Evolutionary conservation across 768 basidiomycete genomes (phyloP).

Genomic region (Polyporus arcularius): DNA sequence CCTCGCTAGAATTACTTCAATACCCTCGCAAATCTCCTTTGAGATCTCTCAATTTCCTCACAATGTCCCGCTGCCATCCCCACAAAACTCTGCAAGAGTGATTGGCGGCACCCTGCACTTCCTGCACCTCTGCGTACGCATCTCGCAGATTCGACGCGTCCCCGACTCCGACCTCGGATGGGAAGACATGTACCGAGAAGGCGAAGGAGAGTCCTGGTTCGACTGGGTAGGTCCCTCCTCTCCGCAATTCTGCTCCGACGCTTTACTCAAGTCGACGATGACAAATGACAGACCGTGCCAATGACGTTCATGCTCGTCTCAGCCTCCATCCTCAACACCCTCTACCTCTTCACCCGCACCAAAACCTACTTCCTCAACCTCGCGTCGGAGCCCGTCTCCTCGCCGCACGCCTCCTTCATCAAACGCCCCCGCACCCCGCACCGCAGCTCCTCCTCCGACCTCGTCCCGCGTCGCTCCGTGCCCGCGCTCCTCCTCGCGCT

Average conservation of each 20-base stretch:
- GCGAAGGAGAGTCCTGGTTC: conserved; percentile 66
- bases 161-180: conserved; percentile 72
- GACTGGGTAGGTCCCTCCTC: conserved; percentile 62
- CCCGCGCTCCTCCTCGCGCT: conserved; percentile 45
- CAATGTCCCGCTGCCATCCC: conserved; percentile 72
- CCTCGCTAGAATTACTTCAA: conserved; percentile 50
- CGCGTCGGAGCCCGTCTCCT: conserved; percentile 64
- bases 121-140: conserved; percentile 64
- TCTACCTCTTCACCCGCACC: conserved; percentile 72
- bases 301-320: conserved; percentile 56
- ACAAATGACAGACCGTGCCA: conserved; percentile 56
- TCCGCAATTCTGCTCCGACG: neutral
- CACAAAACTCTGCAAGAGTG: conserved; percentile 65
- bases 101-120: conserved; percentile 67
- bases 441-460: conserved; percentile 28
- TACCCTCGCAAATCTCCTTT: conserved; percentile 75
- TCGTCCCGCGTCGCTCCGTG: conserved; percentile 39
- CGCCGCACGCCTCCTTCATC: conserved; percentile 71
- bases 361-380: conserved; percentile 69
- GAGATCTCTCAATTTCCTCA: conserved; percentile 82
- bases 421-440: conserved; percentile 31
- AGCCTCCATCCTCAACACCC: conserved; percentile 56
- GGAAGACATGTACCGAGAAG: conserved; percentile 77
- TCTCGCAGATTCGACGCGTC: conserved; percentile 55
- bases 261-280: neutral